Conservation (phyloP, 2,329 filamentous ascomycete species). For the Thelonectria rubi region DNA sequence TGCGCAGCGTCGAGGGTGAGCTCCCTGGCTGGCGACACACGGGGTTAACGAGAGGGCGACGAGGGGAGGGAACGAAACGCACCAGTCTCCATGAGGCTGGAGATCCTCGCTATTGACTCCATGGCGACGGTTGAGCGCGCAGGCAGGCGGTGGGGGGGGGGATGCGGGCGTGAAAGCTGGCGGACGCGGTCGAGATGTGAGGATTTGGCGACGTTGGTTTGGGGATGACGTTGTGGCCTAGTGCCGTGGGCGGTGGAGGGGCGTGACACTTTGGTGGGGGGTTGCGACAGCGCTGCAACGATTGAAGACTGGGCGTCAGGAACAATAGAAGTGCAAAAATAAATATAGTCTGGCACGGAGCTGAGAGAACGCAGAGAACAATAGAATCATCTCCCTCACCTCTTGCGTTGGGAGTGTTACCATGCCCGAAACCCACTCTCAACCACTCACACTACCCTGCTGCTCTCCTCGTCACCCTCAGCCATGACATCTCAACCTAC, state of each 20-base stretch:
- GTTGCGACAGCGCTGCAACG: too few relatives aligned
- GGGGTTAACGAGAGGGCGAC: conserved; percentile 34
- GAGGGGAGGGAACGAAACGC: conserved; percentile 46
- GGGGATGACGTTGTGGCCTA: conserved; percentile 40
- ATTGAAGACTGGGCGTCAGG: too few relatives aligned
- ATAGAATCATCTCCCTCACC: background rate
- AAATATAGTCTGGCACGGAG: background rate
- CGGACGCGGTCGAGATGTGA: conserved; percentile 24
- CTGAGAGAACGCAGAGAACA: background rate
- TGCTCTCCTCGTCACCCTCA: background rate
- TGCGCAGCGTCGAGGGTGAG: conserved; percentile 97
- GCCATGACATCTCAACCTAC: conserved; percentile 45
- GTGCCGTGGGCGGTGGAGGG: conserved; percentile 32
- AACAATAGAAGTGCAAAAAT: background rate
- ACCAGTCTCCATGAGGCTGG: conserved; percentile 94
- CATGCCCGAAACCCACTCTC: background rate
- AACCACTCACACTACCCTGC: conserved; percentile 18
- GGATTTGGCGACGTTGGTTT: conserved; percentile 25
- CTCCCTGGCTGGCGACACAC: conserved; percentile 76
- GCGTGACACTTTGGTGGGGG: conserved; percentile 33
- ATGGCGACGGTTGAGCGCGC: conserved; percentile 59
- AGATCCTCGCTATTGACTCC: conserved; percentile 97
- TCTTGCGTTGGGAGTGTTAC: background rate
- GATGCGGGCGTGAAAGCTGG: conserved; percentile 22
- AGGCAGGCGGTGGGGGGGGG: conserved; percentile 9